Conservation (phyloP, 225 moss, liverwort and hornwort genomes). For the Pleurozium schreberi region DNA sequence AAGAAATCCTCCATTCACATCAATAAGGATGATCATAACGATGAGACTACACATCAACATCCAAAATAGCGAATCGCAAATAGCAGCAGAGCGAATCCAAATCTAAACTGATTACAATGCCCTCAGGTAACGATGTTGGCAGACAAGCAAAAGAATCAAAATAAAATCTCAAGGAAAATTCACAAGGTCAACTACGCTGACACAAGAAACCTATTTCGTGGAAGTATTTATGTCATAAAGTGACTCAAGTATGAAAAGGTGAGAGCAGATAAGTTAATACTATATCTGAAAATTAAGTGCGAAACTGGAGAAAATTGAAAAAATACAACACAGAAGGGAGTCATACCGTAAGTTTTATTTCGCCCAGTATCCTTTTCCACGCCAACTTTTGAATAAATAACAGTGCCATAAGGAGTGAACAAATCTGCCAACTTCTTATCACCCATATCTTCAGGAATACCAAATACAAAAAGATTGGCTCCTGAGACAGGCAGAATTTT, state of each 20-base stretch:
- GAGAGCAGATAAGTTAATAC: neutral
- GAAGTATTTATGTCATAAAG: neutral
- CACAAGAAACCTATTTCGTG: neutral
- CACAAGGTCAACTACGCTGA: neutral
- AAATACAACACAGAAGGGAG: neutral
- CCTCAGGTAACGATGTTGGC: neutral
- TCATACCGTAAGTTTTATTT: conserved; percentile 50
- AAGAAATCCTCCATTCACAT: neutral
- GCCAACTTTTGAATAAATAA: conserved; percentile 52
- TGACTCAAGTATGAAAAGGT: neutral
- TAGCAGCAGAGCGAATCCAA: neutral
- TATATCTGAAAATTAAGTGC: neutral
- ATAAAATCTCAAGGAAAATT: neutral
- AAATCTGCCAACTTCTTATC: conserved; percentile 57
- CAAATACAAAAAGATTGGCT: conserved; percentile 54
- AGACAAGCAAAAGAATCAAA: neutral
- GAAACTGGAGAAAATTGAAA: neutral
- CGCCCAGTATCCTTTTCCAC: conserved; percentile 66
- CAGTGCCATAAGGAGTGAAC: conserved; percentile 47
- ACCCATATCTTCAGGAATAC: conserved; percentile 61
- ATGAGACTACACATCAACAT: neutral
- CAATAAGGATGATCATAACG: neutral
- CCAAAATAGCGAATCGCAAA: neutral
- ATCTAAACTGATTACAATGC: neutral
- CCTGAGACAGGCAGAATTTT: conserved; percentile 14